Conservation (phyloP, 1,284 basidiomycete species). For the Malassezia cuniculi region DNA sequence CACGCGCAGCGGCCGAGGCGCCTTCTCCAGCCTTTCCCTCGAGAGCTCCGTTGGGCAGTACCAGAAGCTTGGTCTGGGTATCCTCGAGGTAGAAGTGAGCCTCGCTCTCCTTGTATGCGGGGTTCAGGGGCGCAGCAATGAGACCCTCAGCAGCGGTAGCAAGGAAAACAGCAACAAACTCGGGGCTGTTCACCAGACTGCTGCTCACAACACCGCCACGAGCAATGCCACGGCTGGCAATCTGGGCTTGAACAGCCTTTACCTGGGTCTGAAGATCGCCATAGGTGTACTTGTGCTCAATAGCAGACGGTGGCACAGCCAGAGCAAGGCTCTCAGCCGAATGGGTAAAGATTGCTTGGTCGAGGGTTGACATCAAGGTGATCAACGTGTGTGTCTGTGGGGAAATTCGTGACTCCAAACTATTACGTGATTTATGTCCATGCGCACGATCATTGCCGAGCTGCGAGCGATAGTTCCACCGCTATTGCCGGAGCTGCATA, state of each 20-base stretch:
- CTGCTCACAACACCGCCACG: conserved; percentile 30
- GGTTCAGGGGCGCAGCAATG: conserved; percentile 48
- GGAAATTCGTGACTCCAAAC: too few species aligned
- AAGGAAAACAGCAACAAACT: conserved; percentile 46
- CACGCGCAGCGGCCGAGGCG: conserved; percentile 17
- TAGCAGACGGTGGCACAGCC: too few species aligned
- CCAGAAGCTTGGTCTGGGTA: conserved; percentile 41
- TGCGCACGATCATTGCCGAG: conserved; percentile 13
- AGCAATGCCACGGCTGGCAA: conserved; percentile 22
- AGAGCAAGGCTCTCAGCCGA: too few species aligned
- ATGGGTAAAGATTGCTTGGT: too few species aligned
- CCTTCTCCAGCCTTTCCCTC: conserved; percentile 2
- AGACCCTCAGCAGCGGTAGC: conserved; percentile 41
- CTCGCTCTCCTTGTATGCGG: conserved; percentile 46
- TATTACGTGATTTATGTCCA: too few species aligned
- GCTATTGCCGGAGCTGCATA: conserved; percentile 70
- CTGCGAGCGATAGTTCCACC: conserved; percentile 70
- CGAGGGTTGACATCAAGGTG: too few species aligned
- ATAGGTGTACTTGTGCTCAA: conserved; percentile 25
- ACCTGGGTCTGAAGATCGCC: conserved; percentile 21
- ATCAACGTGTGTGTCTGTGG: too few species aligned
- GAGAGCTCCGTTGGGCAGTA: conserved; percentile 35
- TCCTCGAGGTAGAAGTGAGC: conserved; percentile 46
- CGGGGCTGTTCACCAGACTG: conserved; percentile 45
- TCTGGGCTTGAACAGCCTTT: conserved; percentile 26